Evolutionary conservation across 2,329 filamentous ascomycete genomes (phyloP), one percentile per base, ranked within the genome.

Genomic region (Dryadomyces quercivorus): DNA sequence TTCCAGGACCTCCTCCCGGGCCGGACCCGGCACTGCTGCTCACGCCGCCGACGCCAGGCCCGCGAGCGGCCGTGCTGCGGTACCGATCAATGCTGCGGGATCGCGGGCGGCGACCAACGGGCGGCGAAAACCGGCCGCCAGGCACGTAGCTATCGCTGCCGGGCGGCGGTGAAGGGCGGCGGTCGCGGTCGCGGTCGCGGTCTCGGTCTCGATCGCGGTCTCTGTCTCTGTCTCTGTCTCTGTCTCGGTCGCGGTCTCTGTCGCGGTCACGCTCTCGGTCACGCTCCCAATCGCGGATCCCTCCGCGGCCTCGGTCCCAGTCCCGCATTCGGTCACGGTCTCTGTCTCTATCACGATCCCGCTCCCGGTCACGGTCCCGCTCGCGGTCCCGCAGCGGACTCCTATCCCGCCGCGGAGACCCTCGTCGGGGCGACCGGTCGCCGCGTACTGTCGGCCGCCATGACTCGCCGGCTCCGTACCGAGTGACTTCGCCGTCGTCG

Each of bases 381-480:
- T 67, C 64, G 8, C 62, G 65, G 5, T 62, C 50, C 3, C 68
- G 64, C 18, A 59, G 49, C 8, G 65, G 64, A 53, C 65, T 66
- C 51, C 65, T 61, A 7, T 63, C 59, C 47, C 64, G 54, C 45
- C 71, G 69, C 9, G 74, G n/a, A n/a, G n/a, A n/a, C n/a, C n/a
- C n/a, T n/a, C n/a, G n/a, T n/a, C n/a, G n/a, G n/a, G n/a, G 73
- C 31, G 75, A 76, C 55, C 63, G 60, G 46, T 66, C 26, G 8
- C 26, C 57, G 8, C 57, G 51, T 1, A 54, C 54, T 1, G 54
- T 55, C 12, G 78, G 78, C 56, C 78, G 70, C 71, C 80, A 82
- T 42, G 77, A 81, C 66, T 82, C 78, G 56, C 78, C 78, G 13
- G 79, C 79, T 52, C 78, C 78, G 63, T 81, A 82, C 62, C 78